A percentile compares a stretch with the other conserved stretches of the same genome.
These are phyloP conservation scores for Ampelomyces quisqualis DNA, from an alignment of 2,329 filamentous ascomycete genomes.

Conservation along the genomic window DNA sequence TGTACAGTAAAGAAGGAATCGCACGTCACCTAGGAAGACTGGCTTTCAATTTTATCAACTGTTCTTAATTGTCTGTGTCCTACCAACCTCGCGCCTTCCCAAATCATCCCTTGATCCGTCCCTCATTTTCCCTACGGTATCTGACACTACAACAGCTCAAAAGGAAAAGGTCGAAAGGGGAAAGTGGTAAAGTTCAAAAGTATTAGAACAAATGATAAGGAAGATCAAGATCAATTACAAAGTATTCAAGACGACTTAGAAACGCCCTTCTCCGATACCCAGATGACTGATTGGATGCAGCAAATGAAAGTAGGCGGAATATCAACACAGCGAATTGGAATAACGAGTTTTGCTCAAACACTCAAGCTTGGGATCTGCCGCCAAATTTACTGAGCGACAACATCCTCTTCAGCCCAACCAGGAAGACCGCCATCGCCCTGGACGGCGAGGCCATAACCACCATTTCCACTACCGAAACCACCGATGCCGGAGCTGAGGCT, in stretches of 20 bases:
- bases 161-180: conserved; percentile 2
- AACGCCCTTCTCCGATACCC: neutral
- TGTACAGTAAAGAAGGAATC: neutral
- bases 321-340: conserved; percentile 37
- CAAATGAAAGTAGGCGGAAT: conserved; percentile 20
- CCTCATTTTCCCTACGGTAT: conserved; percentile 14
- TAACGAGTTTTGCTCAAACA: conserved; percentile 11
- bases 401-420: conserved; percentile 66
- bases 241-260: conserved; percentile 2
- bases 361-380: too few species aligned
- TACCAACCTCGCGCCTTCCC: neutral
- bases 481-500: conserved; percentile 61
- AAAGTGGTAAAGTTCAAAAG: conserved; percentile 1
- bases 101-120: neutral
- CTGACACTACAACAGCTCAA: conserved; percentile 13
- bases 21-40: neutral
- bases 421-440: conserved; percentile 59
- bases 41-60: neutral
- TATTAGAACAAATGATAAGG: conserved; percentile 5
- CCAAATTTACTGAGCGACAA: conserved; percentile 52
- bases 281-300: neutral
- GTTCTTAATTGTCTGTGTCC: neutral
- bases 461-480: conserved; percentile 56
- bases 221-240: conserved; percentile 6
- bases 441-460: conserved; percentile 61